Evolutionary conservation across 2,329 filamentous ascomycete genomes (phyloP).

Genomic region (Apiospora pterosperma): DNA sequence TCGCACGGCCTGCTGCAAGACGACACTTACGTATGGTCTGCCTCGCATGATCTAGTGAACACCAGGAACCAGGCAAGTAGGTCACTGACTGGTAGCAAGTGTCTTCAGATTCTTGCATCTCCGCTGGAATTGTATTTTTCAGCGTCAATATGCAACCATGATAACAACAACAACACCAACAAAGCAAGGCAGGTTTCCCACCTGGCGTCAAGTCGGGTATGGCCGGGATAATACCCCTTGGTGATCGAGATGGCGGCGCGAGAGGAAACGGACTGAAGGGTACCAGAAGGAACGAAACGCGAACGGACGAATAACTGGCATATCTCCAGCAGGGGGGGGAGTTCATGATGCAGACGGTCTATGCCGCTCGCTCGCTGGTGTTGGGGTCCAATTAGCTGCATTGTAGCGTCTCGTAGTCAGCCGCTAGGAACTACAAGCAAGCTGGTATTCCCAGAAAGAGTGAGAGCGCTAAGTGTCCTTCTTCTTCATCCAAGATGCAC

Average conservation of each 20-base stretch:
- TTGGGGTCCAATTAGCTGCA: background rate
- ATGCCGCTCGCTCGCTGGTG: background rate
- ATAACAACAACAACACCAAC: background rate
- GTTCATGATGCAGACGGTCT: background rate
- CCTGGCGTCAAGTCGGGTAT: background rate
- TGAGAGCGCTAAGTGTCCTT: background rate
- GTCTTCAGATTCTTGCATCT: background rate
- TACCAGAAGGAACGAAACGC: background rate
- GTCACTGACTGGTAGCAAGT: background rate
- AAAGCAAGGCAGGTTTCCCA: background rate
- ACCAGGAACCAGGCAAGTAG: background rate
- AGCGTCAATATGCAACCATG: background rate
- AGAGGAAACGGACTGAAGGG: background rate
- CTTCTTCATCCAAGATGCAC: too few relatives aligned
- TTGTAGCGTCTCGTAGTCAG: background rate
- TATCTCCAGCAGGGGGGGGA: background rate
- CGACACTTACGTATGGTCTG: background rate
- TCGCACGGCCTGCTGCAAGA: background rate
- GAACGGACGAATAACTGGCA: background rate
- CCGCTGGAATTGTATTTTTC: background rate
- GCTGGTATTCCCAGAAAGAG: background rate
- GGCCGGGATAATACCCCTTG: background rate
- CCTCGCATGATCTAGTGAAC: background rate
- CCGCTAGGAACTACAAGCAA: background rate
- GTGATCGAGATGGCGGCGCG: background rate